Conservation (phyloP, 441 rosid species). For the Syzygium syzygioides region DNA sequence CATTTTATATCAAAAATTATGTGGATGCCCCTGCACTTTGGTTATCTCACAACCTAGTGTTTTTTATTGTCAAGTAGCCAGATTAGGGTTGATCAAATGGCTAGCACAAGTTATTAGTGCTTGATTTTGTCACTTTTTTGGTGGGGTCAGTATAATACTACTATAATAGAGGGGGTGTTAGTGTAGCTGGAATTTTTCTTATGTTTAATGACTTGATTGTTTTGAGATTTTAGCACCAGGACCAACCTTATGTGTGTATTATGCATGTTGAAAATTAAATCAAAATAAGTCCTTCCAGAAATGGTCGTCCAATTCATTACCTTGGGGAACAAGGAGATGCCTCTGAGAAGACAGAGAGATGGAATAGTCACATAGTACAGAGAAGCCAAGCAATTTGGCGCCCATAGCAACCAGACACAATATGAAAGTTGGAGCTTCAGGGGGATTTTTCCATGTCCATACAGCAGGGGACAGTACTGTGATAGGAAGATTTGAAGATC, state of each 20-base stretch:
- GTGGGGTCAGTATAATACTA: not conserved
- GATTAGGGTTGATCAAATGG: not conserved
- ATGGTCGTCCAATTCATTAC: not conserved
- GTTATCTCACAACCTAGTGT: not conserved
- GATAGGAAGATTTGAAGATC: no score
- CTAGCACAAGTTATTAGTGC: not conserved
- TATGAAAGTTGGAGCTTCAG: no score
- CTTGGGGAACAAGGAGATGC: slow-evolving; percentile 23
- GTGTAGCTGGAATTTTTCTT: not conserved
- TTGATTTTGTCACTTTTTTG: not conserved
- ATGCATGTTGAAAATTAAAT: not conserved
- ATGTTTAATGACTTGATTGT: not conserved
- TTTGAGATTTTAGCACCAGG: not conserved
- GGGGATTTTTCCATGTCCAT: no score
- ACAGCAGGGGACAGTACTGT: no score
- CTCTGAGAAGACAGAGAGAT: slow-evolving; percentile 13
- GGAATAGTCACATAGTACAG: slow-evolving; percentile 20
- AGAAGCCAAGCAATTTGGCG: no score
- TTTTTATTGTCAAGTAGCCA: not conserved
- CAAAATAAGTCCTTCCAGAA: not conserved
- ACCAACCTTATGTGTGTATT: not conserved
- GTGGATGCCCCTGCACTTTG: not conserved
- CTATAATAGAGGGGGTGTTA: not conserved
- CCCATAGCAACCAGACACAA: no score
- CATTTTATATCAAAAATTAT: not conserved